phyloP scores from a whole-genome alignment of 169 alveolate genomes.

The Blepharisma undulans region DNA sequence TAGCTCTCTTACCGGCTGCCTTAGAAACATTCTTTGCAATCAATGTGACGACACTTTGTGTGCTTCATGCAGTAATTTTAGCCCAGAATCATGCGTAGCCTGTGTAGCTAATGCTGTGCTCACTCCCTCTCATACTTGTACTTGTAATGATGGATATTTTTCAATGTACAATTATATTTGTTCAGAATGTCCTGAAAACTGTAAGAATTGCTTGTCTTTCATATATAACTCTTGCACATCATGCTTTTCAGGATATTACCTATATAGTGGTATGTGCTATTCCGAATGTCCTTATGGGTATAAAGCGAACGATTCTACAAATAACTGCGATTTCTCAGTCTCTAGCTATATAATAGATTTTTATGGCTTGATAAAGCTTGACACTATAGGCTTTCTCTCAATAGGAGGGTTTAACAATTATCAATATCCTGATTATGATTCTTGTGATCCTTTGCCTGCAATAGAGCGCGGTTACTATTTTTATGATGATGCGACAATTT shows the following conservation, averaged over 20 bases:
- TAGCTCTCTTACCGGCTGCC: neutral
- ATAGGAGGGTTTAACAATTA: neutral
- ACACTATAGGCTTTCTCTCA: neutral
- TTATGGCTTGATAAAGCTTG: neutral
- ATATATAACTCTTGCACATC: neutral
- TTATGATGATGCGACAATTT: no score
- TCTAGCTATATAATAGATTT: neutral
- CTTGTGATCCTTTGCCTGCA: neutral
- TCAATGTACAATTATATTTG: neutral
- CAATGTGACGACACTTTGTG: neutral
- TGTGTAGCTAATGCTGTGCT: neutral
- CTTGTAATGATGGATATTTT: neutral
- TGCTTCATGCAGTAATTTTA: neutral
- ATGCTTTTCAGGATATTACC: neutral
- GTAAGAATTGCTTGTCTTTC: neutral
- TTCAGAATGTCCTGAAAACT: neutral
- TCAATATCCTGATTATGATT: neutral
- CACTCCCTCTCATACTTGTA: neutral
- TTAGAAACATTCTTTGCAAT: neutral
- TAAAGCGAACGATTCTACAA: neutral
- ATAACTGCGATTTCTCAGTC: neutral
- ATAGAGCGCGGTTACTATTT: neutral
- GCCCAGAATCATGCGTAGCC: neutral
- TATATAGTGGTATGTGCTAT: neutral
- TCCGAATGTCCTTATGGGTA: neutral